phyloP scores from a whole-genome alignment of 2,329 filamentous ascomycete genomes.

The Grosmannia clavigera region DNA sequence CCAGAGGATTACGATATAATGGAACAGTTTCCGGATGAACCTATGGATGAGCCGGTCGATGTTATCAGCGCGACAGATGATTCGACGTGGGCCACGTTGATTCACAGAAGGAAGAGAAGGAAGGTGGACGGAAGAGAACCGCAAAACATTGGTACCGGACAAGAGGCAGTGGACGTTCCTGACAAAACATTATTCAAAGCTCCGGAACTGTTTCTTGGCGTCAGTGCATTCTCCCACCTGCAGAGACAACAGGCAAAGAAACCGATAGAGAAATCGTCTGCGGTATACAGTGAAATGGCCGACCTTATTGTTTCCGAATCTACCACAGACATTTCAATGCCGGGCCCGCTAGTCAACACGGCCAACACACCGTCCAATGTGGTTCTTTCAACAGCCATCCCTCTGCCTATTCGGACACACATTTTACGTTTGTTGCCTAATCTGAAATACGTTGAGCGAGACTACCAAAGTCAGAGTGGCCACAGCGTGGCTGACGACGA shows the following conservation, averaged over 20 bases:
- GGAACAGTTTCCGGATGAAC: not conserved
- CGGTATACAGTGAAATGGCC: not conserved
- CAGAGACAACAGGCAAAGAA: not conserved
- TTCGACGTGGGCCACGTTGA: not conserved
- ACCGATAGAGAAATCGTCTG: not conserved
- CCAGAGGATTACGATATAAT: not conserved
- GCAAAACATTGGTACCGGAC: not conserved
- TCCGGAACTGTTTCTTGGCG: slow-evolving; percentile 2
- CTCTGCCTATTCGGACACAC: slow-evolving; percentile 8
- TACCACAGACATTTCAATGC: not conserved
- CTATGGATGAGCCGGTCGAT: not conserved
- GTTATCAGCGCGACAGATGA: not conserved
- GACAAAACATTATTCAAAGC: not conserved
- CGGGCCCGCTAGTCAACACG: slow-evolving; percentile 9
- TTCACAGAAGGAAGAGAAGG: slow-evolving; percentile 3
- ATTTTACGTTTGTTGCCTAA: slow-evolving; percentile 14
- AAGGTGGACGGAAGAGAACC: not conserved
- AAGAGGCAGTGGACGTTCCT: not conserved
- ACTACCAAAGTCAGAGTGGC: slow-evolving; percentile 10
- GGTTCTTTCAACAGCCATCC: slow-evolving; percentile 16
- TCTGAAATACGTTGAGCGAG: slow-evolving; percentile 17
- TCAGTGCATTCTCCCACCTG: slow-evolving; percentile 6
- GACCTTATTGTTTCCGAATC: too few relatives aligned
- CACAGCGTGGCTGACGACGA: slow-evolving; percentile 2
- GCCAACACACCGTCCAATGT: slow-evolving; percentile 9